These are phyloP conservation scores for Ogataea populi-albae DNA, from an alignment of 805 yeast genomes.

Conservation along the genomic window DNA sequence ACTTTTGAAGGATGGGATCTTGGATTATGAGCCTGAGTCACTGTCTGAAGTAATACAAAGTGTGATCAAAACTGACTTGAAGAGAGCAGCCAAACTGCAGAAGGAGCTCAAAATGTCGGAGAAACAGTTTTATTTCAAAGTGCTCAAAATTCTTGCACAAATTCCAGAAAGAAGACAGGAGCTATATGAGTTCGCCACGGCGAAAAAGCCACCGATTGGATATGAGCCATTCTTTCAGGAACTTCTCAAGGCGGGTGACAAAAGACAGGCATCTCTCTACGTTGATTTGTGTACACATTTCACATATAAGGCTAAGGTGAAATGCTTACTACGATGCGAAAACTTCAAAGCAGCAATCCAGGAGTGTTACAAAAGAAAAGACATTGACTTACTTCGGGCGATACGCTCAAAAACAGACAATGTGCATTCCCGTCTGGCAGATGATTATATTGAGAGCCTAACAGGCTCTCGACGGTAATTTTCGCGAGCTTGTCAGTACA, in stretches of 20 bases:
- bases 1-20: slow-evolving; percentile 19
- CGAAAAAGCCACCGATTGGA: slow-evolving; percentile 66
- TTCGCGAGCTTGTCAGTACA: no score
- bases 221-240: slow-evolving; percentile 60
- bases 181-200: slow-evolving; percentile 49
- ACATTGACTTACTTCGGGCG: slow-evolving; percentile 30
- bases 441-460: slow-evolving; percentile 24
- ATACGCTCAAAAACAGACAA: slow-evolving; percentile 3
- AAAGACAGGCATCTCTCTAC: slow-evolving; percentile 58
- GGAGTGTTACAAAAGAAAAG: slow-evolving; percentile 46
- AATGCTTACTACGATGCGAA: slow-evolving; percentile 50
- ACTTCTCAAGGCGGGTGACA: slow-evolving; percentile 51
- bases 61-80: slow-evolving; percentile 46
- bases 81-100: slow-evolving; percentile 45
- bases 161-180: slow-evolving; percentile 51
- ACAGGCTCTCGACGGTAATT: slow-evolving; percentile 22
- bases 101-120: slow-evolving; percentile 57
- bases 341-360: slow-evolving; percentile 49
- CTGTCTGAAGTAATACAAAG: slow-evolving; percentile 46
- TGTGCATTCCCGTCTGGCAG: slow-evolving; percentile 19
- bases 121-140: slow-evolving; percentile 52
- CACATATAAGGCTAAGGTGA: slow-evolving; percentile 44
- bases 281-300: slow-evolving; percentile 49
- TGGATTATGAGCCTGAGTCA: slow-evolving; percentile 23
- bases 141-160: slow-evolving; percentile 46